A percentile compares a stretch with the other conserved stretches of the same genome.
These are phyloP conservation scores for Antitrichia curtipendula DNA, from an alignment of 225 moss, liverwort and hornwort genomes.

Conservation along the genomic window DNA sequence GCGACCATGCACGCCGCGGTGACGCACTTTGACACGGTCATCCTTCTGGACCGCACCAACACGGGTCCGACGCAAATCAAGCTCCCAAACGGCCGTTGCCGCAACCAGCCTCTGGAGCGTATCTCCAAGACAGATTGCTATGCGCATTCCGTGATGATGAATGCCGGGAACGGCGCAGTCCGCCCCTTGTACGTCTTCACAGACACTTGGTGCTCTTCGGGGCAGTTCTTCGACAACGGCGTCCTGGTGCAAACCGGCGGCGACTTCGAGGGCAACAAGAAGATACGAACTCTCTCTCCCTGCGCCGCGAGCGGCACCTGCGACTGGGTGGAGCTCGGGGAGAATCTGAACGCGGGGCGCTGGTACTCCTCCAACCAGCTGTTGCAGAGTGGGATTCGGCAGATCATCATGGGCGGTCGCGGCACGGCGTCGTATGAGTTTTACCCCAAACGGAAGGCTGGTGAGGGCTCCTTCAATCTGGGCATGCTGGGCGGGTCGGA, in stretches of 20 bases:
- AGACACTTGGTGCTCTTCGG: not conserved
- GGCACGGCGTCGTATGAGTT: not conserved
- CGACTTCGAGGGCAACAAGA: not conserved
- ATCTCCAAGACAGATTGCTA: not conserved
- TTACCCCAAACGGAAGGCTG: not conserved
- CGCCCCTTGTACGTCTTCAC: not conserved
- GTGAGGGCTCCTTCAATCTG: not conserved
- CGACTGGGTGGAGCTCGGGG: not conserved
- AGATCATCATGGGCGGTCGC: not conserved
- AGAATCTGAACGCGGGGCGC: not conserved
- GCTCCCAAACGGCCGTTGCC: not conserved
- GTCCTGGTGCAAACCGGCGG: not conserved
- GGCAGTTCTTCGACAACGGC: not conserved
- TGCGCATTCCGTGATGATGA: not conserved
- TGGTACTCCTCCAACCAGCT: conserved; percentile 1
- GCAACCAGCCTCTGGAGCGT: not conserved
- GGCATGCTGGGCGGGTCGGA: not conserved
- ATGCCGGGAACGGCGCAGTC: not conserved
- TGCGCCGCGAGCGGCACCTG: not conserved
- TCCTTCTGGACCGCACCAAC: not conserved
- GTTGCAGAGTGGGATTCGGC: not conserved
- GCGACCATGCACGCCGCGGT: conserved; percentile 3
- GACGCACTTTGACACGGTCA: not conserved
- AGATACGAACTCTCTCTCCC: not conserved
- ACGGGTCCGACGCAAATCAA: not conserved